Conservation (phyloP, 805 yeast genomes). For the Yamadazyma philogaea region DNA sequence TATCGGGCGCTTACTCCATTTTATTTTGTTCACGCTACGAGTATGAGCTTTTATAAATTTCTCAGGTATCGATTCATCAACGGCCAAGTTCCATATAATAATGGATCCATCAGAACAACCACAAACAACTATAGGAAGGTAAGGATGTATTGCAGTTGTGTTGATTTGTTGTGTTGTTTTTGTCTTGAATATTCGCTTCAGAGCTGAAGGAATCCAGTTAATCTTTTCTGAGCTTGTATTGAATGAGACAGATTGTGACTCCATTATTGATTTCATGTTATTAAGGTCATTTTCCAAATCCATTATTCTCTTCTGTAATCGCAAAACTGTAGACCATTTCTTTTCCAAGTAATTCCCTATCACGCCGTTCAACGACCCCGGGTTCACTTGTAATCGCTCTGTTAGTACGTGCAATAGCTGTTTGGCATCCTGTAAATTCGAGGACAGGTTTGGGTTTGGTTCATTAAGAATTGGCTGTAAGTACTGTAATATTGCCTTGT, state of each 20-base stretch:
- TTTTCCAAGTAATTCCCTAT: conserved; percentile 54
- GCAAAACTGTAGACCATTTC: conserved; percentile 83
- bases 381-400: conserved; percentile 12
- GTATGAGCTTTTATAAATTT: conserved; percentile 72
- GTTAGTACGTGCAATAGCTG: conserved; percentile 12
- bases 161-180: conserved; percentile 56
- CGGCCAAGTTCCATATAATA: conserved; percentile 62
- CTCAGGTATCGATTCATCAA: conserved; percentile 57
- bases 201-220: conserved; percentile 62
- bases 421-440: conserved; percentile 7
- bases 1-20: conserved; percentile 46
- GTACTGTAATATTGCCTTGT: conserved; percentile 48
- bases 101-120: conserved; percentile 74
- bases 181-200: conserved; percentile 47
- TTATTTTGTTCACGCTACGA: conserved; percentile 57
- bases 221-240: conserved; percentile 21
- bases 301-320: conserved; percentile 70
- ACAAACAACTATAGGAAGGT: conserved; percentile 58
- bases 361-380: conserved; percentile 15
- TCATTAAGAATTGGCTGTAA: conserved; percentile 32
- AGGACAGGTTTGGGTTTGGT: not conserved
- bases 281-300: conserved; percentile 63
- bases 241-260: conserved; percentile 19
- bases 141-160: conserved; percentile 69
- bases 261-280: conserved; percentile 47